Evolutionary conservation across 148 eudicot species (phyloP).

Genomic region (Rhododendron mucronatum): DNA sequence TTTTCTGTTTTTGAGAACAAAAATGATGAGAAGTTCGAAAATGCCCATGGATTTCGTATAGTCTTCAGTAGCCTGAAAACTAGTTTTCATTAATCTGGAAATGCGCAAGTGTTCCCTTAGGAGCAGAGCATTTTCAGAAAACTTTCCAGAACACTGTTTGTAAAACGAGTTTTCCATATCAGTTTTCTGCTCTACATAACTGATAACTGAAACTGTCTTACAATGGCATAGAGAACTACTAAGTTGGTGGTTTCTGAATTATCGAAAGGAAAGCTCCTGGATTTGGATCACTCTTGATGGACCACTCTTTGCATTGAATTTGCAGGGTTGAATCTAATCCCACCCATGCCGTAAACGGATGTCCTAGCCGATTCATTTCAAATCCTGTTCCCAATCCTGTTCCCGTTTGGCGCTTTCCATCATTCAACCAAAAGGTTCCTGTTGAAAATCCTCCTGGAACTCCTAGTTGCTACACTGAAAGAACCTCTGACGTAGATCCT

Average conservation of each 20-base stretch:
- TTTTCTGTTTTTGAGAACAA: neutral
- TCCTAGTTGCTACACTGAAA: neutral
- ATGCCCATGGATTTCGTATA: neutral
- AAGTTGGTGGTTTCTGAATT: neutral
- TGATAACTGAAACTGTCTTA: neutral
- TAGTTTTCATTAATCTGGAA: neutral
- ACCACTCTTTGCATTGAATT: neutral
- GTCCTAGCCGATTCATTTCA: neutral
- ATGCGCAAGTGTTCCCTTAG: neutral
- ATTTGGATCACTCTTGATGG: neutral
- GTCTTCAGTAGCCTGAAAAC: neutral
- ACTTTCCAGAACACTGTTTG: neutral
- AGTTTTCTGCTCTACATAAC: neutral
- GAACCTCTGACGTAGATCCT: neutral
- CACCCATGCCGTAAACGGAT: neutral
- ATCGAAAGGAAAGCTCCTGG: neutral
- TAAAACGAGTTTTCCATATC: neutral
- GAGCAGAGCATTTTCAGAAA: neutral
- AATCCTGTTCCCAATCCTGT: neutral
- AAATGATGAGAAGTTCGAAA: neutral
- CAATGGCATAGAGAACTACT: neutral
- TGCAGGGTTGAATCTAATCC: neutral
- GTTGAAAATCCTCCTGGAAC: neutral
- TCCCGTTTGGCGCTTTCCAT: neutral
- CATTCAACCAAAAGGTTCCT: neutral